Conservation (phyloP, 2,329 filamentous ascomycete genomes). For the Pseudocercospora macadamiae region DNA sequence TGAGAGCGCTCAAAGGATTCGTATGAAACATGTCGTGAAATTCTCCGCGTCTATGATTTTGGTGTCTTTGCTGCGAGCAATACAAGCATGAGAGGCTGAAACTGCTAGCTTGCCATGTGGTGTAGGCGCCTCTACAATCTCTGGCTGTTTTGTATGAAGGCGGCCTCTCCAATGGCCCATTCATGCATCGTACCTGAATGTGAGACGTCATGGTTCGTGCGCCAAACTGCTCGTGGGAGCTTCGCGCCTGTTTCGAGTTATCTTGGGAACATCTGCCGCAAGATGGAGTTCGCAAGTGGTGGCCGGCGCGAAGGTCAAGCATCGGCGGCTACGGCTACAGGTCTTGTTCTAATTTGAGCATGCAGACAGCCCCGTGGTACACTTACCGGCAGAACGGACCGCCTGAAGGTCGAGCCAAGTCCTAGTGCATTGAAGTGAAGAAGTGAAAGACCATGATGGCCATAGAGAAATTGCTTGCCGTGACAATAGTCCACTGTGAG, state of each 20-base stretch:
- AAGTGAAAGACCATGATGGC: too few species aligned
- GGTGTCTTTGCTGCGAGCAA: slow-evolving; percentile 14
- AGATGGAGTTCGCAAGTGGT: slow-evolving; percentile 4
- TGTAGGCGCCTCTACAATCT: slow-evolving; percentile 26
- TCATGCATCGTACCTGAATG: slow-evolving; percentile 24
- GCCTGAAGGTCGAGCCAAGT: not conserved
- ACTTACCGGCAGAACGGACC: not conserved
- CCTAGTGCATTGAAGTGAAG: not conserved
- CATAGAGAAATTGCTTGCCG: too few species aligned
- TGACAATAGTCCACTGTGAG: too few species aligned
- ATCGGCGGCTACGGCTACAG: slow-evolving; percentile 25
- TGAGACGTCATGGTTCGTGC: slow-evolving; percentile 26
- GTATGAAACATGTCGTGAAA: slow-evolving; percentile 25
- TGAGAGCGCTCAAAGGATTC: slow-evolving; percentile 8
- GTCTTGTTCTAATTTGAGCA: slow-evolving; percentile 11
- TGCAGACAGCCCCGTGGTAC: not conserved
- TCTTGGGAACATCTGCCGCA: slow-evolving; percentile 18
- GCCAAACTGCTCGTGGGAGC: slow-evolving; percentile 23
- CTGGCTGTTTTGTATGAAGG: not conserved
- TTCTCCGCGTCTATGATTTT: slow-evolving; percentile 15
- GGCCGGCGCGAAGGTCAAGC: slow-evolving; percentile 25
- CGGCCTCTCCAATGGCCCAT: slow-evolving; percentile 24
- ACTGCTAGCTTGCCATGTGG: slow-evolving; percentile 16
- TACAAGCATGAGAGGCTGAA: slow-evolving; percentile 24
- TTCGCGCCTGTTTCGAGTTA: slow-evolving; percentile 39